Base-by-base conservation (phyloP, 768 basidiomycete genomes). In the Mycena haematopus region DNA sequence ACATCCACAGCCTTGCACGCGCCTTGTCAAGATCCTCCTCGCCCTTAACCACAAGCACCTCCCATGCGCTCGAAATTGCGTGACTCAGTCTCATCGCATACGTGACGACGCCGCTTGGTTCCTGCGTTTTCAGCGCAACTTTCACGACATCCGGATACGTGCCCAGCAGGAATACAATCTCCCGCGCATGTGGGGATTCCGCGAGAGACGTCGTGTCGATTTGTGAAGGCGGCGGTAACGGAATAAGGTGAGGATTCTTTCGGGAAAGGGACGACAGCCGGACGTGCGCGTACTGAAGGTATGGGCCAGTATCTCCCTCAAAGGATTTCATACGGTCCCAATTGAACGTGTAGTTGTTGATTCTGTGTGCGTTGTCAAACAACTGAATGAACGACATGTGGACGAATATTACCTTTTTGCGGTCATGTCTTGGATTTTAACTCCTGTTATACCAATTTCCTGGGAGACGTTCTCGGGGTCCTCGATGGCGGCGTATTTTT, bases 391-490 rank as follows among this genome's bases (percentile, higher is more conserved):
- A 55, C 49, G 36, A 45, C 29, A 59, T 63, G 21, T 63, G 21
- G 36, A 58, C 15, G 33, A 35, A 38, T 59, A 17, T 47, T 66
- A 95, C 95, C 95, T 82, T 75, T 94, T 96, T 15, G 93, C 94
- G 45, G 91, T 84, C 94, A 96, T 95, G 73, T 97, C 95, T 76
- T 99, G 97, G 62, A 99, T 95, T 80, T 98, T 99, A 68, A 99
- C 90, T 3, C 94, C 95, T 0, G 94, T 91, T 70, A 97, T 94
- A 21, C 96, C 97, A 51, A 98, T 88, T 75, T 96, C 92, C 65
- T 83, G 82, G 60, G 86, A 85, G 49, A 89, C 90, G 50, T 75
- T 78, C 71, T 92, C 90, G 1, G 96, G 96, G 74, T 99, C 87
- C 70, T 93, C 93, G 38, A 99, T 84, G 25, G 89, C 87, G 4